Evolutionary conservation across 345 rosid genomes (phyloP).

Genomic region (Raphanus raphanistrum): DNA sequence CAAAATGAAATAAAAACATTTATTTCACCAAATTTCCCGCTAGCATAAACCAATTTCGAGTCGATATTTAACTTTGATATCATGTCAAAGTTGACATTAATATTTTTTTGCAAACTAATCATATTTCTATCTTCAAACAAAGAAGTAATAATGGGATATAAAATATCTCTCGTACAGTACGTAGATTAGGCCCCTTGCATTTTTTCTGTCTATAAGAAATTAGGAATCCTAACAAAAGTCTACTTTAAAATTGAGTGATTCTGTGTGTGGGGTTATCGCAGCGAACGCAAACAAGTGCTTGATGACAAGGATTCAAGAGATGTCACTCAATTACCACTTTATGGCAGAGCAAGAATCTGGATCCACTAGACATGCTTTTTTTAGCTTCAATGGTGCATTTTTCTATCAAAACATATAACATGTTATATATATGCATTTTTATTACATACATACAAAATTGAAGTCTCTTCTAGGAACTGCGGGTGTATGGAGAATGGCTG

Average conservation of each 20-base stretch:
- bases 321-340: slow-evolving; percentile 41
- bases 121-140: neutral
- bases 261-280: slow-evolving; percentile 14
- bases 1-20: too few relatives aligned
- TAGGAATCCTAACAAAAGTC: slow-evolving; percentile 2
- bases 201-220: neutral
- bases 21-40: neutral
- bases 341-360: slow-evolving; percentile 44
- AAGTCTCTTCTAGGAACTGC: slow-evolving; percentile 66
- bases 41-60: neutral
- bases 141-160: neutral
- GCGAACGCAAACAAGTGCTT: slow-evolving; percentile 41
- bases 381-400: slow-evolving; percentile 39
- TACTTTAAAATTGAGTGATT: neutral
- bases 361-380: slow-evolving; percentile 35
- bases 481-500: slow-evolving; percentile 92
- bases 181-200: neutral
- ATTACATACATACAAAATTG: neutral
- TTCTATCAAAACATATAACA: neutral
- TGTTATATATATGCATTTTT: neutral
- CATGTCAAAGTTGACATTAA: too few relatives aligned
- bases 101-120: too few relatives aligned
- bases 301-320: slow-evolving; percentile 43
- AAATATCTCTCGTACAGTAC: neutral
- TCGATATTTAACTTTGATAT: too few relatives aligned